Evolutionary conservation across 2,329 filamentous ascomycete genomes (phyloP), one percentile per base, ranked within the genome.

Genomic region (Cryphonectria radicalis): DNA sequence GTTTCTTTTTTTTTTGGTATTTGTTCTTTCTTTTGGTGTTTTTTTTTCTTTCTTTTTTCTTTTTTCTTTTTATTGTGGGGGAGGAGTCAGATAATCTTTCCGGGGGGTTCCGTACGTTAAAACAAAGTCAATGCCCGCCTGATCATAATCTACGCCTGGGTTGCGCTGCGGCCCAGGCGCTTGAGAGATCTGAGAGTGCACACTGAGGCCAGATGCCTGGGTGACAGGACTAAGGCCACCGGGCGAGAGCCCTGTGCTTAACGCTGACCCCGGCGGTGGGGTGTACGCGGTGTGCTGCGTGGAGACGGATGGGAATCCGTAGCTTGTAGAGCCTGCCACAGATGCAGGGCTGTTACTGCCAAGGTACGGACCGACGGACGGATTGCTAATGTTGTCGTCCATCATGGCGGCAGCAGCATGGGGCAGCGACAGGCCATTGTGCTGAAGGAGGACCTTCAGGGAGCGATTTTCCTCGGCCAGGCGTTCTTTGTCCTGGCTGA

Each of bases 91-190:
- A 42, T 42, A 63, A 8, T 63, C 60, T 63, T 40, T 63, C 37
- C 37, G 60, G 81, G 85, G 84, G 81, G 79, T 79, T 79, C 89
- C 93, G 88, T 94, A 96, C 93, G 92, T 92, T 88, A 96, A 88
- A 78, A 96, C 93, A 84, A 96, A 95, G 82, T 96, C 93, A 83
- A 96, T 94, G 79, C 93, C 93, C 76, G 93, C 89, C 80, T 94
- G 91, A 80, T 95, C 92, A 83, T 93, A 92, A 80, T 95, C 92
- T 76, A 92, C 79, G 62, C 83, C 81, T 14, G 77, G 74, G 67
- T 79, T 78, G 57, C 81, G 78, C 80, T 80, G 76, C 75, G 81
- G 72, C 74, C 69, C 42, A 69, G 66, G 25, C 72, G 73, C 25
- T 55, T 67, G 32, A 70, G 73, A 46, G 74, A 76, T 74, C 71